phyloP scores from a whole-genome alignment of 495 filamentous ascomycete genomes.

The Penicillium cosmopolitanum region DNA sequence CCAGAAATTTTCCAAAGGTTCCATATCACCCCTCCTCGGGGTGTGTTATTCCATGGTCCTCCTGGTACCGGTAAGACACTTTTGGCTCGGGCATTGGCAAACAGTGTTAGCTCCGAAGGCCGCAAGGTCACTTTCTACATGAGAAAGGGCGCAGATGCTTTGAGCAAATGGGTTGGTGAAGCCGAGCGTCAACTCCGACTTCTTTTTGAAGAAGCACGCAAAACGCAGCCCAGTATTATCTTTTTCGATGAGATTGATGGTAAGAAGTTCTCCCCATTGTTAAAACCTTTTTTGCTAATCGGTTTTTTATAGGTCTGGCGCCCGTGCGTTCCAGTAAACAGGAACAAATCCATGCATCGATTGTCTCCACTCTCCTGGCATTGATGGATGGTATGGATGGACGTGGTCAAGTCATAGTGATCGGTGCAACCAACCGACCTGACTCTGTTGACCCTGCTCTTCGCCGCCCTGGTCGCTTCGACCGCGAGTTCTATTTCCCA shows the following conservation, averaged over 20 bases:
- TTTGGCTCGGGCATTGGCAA: constrained; percentile 86
- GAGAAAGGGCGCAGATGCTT: constrained; percentile 94
- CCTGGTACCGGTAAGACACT: constrained; percentile 98
- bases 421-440: constrained; percentile 95
- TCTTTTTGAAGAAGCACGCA: constrained; percentile 93
- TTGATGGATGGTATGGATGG: constrained; percentile 99
- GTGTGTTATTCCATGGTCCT: constrained; percentile 95
- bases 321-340: constrained; percentile 96
- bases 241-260: constrained; percentile 99
- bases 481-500: constrained; percentile 97
- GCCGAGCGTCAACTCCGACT: constrained; percentile 91
- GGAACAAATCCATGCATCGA: constrained; percentile 97
- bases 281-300: constrained; percentile 25
- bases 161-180: constrained; percentile 99
- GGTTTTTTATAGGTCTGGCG: constrained; percentile 60
- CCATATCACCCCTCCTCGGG: constrained; percentile 88
- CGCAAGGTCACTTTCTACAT: constrained; percentile 98
- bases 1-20: constrained; percentile 93
- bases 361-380: constrained; percentile 91
- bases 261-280: constrained; percentile 21
- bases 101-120: constrained; percentile 76
- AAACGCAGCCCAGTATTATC: constrained; percentile 96
- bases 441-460: constrained; percentile 98
- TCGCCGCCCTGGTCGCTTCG: constrained; percentile 94
- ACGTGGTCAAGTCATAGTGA: constrained; percentile 95